Evolutionary conservation across 257 asterid genomes (phyloP).

Genomic region (Nemophila menziesii): DNA sequence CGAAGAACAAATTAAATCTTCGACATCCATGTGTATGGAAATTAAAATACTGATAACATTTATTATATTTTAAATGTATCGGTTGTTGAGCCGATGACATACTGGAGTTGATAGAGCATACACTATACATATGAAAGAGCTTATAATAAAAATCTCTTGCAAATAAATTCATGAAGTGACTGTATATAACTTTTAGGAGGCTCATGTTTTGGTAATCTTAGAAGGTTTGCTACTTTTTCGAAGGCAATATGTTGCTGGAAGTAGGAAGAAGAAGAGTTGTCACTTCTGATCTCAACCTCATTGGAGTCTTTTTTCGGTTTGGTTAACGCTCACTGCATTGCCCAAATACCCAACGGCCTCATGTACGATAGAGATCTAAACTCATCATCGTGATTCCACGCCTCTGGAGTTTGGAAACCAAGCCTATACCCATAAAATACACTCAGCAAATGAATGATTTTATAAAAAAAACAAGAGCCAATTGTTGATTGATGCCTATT

Average conservation of each 20-base stretch:
- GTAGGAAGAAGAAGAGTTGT: conserved; percentile 27
- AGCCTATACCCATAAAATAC: too few relatives aligned
- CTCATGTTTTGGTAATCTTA: conserved; percentile 48
- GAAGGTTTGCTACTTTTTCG: conserved; percentile 59
- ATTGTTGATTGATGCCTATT: too few relatives aligned
- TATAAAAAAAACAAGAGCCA: too few relatives aligned
- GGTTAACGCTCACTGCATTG: conserved; percentile 90
- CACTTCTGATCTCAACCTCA: conserved; percentile 37
- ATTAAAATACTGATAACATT: too few relatives aligned
- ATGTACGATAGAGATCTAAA: conserved; percentile 73
- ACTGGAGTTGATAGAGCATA: too few relatives aligned
- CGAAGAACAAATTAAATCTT: too few relatives aligned
- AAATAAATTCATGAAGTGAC: conserved; percentile 5
- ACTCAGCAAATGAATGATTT: too few relatives aligned
- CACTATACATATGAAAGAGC: too few relatives aligned
- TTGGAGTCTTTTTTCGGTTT: conserved; percentile 27
- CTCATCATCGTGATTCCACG: conserved; percentile 55
- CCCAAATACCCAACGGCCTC: conserved; percentile 94
- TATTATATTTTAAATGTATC: too few relatives aligned
- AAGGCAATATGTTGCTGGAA: conserved; percentile 60
- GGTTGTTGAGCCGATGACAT: too few relatives aligned
- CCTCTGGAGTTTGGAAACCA: conserved; percentile 89
- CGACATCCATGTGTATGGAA: too few relatives aligned
- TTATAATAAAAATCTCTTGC: neutral
- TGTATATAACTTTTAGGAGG: conserved; percentile 59